Evolutionary conservation across 2,329 filamentous ascomycete genomes (phyloP).

Genomic region (Fusarium verticillioides): DNA sequence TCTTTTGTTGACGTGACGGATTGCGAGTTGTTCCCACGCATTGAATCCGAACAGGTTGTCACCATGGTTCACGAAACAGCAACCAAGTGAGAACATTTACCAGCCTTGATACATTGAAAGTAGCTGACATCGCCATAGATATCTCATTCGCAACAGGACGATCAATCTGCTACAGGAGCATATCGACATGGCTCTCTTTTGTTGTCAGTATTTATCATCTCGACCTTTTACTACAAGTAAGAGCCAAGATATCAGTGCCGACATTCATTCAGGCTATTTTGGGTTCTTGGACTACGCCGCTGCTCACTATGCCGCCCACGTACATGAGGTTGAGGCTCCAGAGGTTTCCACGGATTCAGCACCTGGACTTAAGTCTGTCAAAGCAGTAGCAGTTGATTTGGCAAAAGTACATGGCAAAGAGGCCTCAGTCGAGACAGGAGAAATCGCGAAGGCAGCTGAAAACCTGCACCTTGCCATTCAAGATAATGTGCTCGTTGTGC

Average conservation of each 20-base stretch:
- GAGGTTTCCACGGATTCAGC: fast-evolving
- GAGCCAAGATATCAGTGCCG: fast-evolving
- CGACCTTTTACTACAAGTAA: fast-evolving
- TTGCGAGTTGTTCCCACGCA: fast-evolving
- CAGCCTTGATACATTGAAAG: fast-evolving
- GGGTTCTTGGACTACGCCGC: neutral
- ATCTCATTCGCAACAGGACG: fast-evolving
- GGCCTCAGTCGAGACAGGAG: fast-evolving
- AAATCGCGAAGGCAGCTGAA: fast-evolving
- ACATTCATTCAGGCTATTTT: neutral
- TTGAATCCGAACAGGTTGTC: fast-evolving
- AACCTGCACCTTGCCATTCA: fast-evolving
- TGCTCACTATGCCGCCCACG: fast-evolving
- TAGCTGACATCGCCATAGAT: fast-evolving
- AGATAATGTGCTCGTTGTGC: fast-evolving
- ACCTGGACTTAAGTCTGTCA: fast-evolving
- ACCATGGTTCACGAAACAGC: neutral
- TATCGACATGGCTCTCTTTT: neutral
- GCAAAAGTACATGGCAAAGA: fast-evolving
- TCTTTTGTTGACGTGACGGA: fast-evolving
- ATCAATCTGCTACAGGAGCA: fast-evolving
- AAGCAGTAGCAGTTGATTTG: fast-evolving
- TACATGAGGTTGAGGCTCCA: fast-evolving
- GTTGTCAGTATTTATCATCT: neutral
- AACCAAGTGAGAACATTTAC: neutral